Evolutionary conservation across 192 early-diverging fungal genomes (phyloP), one percentile per base, ranked within the genome.

Genomic region (Chytriomyces hyalinus): DNA sequence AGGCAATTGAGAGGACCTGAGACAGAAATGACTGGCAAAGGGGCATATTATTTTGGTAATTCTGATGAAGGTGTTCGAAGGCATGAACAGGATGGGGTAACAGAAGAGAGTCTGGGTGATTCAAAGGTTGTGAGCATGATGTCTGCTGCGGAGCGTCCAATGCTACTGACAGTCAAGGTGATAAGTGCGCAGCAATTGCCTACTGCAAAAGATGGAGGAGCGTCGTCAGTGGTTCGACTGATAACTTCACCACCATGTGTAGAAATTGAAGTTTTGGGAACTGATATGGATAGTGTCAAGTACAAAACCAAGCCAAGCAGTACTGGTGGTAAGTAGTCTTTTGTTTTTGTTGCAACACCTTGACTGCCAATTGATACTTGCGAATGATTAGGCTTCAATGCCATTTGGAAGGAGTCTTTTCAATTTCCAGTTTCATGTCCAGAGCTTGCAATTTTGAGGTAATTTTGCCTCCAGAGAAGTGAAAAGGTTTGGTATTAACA

Each of bases 161-260:
- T 68, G 50, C 11, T 65, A 13, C 70, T 84, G 44, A n/a, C 50
- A 36, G 50, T 78, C 8, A 74, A 88, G 87, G 70, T 94, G 45
- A 87, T 94, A 8, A 90, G 88, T 15, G 92, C 84, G 2, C 92
- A 94, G 70, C 90, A 94, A 44, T 81, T 94, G 5, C 89, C 89
- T 17, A 86, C 87, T 59, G 85, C 90, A 6, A 90, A 90, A 61
- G 90, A 90, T 6, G 82, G 80, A 43, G 67, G 72, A 13, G 80
- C 79, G 6, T 81, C 78, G 11, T 84, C 84, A 49, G 81, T 91
- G 43, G 80, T 20, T 8, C 8, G 69, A 45, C 26, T 71, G 4
- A 71, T 71, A 9, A 45, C 17, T 60, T 71, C 90, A 49, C 88
- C 90, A 49, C 90, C 91, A 6, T 87, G 79, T 59, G 87, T 93